Percentiles rank a stretch among this genome's conserved stretches.
These are phyloP conservation scores for Geotrichum aggregatum DNA, from an alignment of 1,139 yeast species.

Conservation along the genomic window DNA sequence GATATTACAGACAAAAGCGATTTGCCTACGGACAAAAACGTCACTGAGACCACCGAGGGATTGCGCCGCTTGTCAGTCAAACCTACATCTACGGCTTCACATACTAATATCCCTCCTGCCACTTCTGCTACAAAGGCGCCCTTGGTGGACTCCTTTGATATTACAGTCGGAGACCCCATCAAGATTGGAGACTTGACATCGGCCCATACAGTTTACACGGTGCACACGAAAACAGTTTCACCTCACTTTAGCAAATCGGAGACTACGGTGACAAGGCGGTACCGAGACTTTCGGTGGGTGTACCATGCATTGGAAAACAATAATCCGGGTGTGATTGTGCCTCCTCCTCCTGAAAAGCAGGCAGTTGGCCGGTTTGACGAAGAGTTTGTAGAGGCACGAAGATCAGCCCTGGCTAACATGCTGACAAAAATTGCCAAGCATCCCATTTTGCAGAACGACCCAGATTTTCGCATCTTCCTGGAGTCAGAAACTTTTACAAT, in stretches of 20 bases:
- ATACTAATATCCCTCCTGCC: not conserved
- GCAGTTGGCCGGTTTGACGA: conserved; percentile 85
- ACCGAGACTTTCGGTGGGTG: conserved; percentile 81
- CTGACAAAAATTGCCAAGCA: conserved; percentile 60
- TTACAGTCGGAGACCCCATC: conserved; percentile 83
- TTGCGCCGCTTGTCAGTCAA: not conserved
- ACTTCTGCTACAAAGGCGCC: not conserved
- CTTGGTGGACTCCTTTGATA: conserved; percentile 43
- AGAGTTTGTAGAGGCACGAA: conserved; percentile 79
- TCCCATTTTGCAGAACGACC: conserved; percentile 58
- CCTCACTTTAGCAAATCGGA: conserved; percentile 41
- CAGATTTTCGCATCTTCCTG: conserved; percentile 72
- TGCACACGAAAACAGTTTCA: conserved; percentile 54
- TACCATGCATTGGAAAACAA: conserved; percentile 81
- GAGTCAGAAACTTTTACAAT: conserved; percentile 67
- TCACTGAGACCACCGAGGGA: not conserved
- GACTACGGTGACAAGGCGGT: conserved; percentile 64
- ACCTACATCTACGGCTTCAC: not conserved
- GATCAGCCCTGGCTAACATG: conserved; percentile 84
- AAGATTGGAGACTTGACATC: conserved; percentile 87
- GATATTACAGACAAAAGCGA: not conserved
- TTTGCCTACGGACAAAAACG: not conserved
- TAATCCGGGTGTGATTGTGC: conserved; percentile 86
- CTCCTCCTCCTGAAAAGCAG: conserved; percentile 97
- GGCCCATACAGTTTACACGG: conserved; percentile 84